Evolutionary conservation across 2,329 filamentous ascomycete genomes (phyloP).

Genomic region (Grosmannia penicillata): DNA sequence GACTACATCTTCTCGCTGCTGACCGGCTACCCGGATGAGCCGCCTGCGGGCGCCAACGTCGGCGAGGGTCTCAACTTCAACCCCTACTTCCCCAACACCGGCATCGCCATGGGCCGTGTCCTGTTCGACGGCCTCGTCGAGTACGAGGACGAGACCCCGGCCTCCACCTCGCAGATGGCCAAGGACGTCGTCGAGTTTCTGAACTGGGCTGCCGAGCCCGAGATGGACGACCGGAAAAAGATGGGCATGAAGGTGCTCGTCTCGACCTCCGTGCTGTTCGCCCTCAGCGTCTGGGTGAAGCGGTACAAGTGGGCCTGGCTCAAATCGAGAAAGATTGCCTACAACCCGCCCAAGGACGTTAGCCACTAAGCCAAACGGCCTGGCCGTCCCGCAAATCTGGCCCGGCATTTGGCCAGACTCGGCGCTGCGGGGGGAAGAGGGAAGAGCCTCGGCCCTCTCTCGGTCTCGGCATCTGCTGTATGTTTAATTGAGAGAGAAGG

Average conservation of each 20-base stretch:
- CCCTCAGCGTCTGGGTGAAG: slow-evolving; percentile 93
- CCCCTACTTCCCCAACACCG: slow-evolving; percentile 98
- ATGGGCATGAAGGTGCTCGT: slow-evolving; percentile 97
- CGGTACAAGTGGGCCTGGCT: slow-evolving; percentile 97
- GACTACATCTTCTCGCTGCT: slow-evolving; percentile 96
- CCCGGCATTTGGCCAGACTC: no score
- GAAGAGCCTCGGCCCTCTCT: not conserved
- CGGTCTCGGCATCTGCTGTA: slow-evolving; percentile 5
- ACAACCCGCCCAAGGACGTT: slow-evolving; percentile 56
- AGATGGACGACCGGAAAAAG: slow-evolving; percentile 99
- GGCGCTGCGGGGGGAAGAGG: not conserved
- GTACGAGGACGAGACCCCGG: slow-evolving; percentile 92
- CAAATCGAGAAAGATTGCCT: slow-evolving; percentile 89
- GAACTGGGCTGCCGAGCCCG: slow-evolving; percentile 97
- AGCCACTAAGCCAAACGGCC: no score
- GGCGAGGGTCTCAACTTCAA: slow-evolving; percentile 96
- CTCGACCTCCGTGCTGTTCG: slow-evolving; percentile 64
- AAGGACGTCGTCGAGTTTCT: slow-evolving; percentile 98
- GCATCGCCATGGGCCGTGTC: slow-evolving; percentile 97
- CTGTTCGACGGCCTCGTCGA: slow-evolving; percentile 95
- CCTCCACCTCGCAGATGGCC: slow-evolving; percentile 96
- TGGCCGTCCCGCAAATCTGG: no score
- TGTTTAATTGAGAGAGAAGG: slow-evolving; percentile 5
- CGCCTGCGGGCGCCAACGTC: slow-evolving; percentile 75
- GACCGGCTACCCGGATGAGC: slow-evolving; percentile 94